Conservation (phyloP, 345 rosid genomes). For the Jatropha curcas region DNA sequence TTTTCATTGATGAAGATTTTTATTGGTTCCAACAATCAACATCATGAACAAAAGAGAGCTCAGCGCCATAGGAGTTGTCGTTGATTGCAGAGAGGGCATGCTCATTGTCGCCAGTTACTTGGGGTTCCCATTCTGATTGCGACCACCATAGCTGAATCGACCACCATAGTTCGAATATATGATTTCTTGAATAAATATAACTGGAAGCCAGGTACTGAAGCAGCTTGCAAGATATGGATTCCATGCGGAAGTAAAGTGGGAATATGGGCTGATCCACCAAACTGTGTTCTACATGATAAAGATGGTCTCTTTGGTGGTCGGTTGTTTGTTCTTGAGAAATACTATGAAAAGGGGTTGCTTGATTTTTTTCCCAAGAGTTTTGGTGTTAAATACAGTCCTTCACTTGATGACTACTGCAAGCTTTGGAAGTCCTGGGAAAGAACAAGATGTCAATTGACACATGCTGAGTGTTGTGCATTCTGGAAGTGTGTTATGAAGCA, state of each 20-base stretch:
- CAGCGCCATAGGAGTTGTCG: conserved; percentile 43
- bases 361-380: conserved; percentile 43
- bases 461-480: conserved; percentile 58
- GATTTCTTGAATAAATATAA: conserved; percentile 29
- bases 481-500: conserved; percentile 46
- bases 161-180: conserved; percentile 49
- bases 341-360: conserved; percentile 34
- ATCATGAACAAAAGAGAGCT: conserved; percentile 45
- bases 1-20: conserved; percentile 63
- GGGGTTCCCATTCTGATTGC: conserved; percentile 33
- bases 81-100: conserved; percentile 33
- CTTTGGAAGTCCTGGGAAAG: conserved; percentile 76
- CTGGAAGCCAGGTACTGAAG: conserved; percentile 40
- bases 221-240: conserved; percentile 47
- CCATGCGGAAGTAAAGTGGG: conserved; percentile 41
- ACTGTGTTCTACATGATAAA: conserved; percentile 50
- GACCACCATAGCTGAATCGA: too few species aligned
- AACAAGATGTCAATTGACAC: conserved; percentile 32
- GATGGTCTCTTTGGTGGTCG: conserved; percentile 48
- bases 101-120: conserved; percentile 40
- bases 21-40: conserved; percentile 45
- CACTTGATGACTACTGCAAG: conserved; percentile 49
- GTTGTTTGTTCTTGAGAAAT: conserved; percentile 50
- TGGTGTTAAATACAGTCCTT: conserved; percentile 44
- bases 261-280: conserved; percentile 49